These are phyloP conservation scores for Oryza glaberrima DNA, from an alignment of 176 grass and related monocot genomes.

Conservation along the genomic window DNA sequence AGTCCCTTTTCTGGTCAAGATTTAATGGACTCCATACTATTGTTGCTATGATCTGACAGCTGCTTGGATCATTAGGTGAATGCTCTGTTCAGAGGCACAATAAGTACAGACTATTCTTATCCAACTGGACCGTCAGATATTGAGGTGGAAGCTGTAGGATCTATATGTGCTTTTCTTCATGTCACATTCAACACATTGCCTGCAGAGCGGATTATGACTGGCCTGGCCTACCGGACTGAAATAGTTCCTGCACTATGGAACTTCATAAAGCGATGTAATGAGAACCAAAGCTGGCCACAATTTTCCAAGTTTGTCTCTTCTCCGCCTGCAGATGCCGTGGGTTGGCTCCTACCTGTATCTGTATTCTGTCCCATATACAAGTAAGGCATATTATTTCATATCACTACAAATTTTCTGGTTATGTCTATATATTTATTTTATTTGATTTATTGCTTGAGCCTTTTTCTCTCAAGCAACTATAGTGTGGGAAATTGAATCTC, in stretches of 20 bases:
- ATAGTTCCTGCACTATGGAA: slow-evolving; percentile 92
- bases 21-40: slow-evolving; percentile 24
- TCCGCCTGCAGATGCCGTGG: slow-evolving; percentile 60
- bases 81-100: slow-evolving; percentile 69
- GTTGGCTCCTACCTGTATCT: slow-evolving; percentile 88
- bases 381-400: slow-evolving; percentile 49
- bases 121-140: slow-evolving; percentile 57
- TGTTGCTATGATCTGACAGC: slow-evolving; percentile 47
- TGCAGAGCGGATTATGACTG: slow-evolving; percentile 73
- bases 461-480: slow-evolving; percentile 22
- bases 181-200: slow-evolving; percentile 79
- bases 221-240: slow-evolving; percentile 88
- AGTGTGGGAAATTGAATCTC: not conserved
- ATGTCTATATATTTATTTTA: slow-evolving; percentile 23
- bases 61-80: slow-evolving; percentile 74
- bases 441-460: slow-evolving; percentile 13
- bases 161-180: slow-evolving; percentile 97
- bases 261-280: slow-evolving; percentile 86
- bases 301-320: slow-evolving; percentile 63
- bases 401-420: not conserved
- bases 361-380: slow-evolving; percentile 99
- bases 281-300: slow-evolving; percentile 81
- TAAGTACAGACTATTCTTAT: slow-evolving; percentile 57
- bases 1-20: not conserved
- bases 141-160: slow-evolving; percentile 84